A percentile compares a stretch with the other conserved stretches of the same genome.
Evolutionary conservation across 1,284 basidiomycete genomes (phyloP).

Genomic region (Sporisorium sorghi): DNA sequence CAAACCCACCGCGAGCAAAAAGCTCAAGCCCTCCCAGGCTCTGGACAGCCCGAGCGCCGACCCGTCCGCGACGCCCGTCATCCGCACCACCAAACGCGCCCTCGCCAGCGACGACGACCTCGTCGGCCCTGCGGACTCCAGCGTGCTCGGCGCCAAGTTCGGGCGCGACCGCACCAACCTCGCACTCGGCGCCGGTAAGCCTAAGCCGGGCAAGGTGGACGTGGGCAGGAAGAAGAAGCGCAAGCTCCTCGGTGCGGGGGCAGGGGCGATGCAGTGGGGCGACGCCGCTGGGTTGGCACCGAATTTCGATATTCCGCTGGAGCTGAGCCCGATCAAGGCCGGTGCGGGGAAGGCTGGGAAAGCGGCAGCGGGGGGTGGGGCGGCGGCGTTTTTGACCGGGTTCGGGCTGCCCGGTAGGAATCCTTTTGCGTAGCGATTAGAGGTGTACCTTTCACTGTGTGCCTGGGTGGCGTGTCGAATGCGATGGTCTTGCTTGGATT

Average conservation of each 20-base stretch:
- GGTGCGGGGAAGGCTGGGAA: background rate
- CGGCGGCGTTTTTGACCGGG: conserved; percentile 24
- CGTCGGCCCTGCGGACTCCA: conserved; percentile 18
- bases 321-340: conserved; percentile 43
- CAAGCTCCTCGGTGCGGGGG: conserved; percentile 30
- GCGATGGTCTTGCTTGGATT: too few species aligned
- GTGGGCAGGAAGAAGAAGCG: conserved; percentile 48
- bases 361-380: conserved; percentile 1
- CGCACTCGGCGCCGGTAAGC: background rate
- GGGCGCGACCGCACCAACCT: conserved; percentile 44
- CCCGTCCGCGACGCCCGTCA: conserved; percentile 47
- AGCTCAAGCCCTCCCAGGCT: conserved; percentile 19
- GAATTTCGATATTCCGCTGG: conserved; percentile 47
- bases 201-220: background rate
- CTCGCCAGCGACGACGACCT: conserved; percentile 19
- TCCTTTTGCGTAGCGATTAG: conserved; percentile 29
- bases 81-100: conserved; percentile 35
- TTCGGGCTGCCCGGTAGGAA: conserved; percentile 30
- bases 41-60: conserved; percentile 45
- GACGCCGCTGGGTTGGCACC: conserved; percentile 40
- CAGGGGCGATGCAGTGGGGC: conserved; percentile 36
- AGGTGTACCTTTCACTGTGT: too few species aligned
- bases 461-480: too few species aligned
- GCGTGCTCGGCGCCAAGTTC: conserved; percentile 29
- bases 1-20: conserved; percentile 2